Percentiles rank a stretch among this genome's conserved stretches.
phyloP scores from a whole-genome alignment of 192 early-diverging fungal genomes.

The Cetraspora pellucida region DNA sequence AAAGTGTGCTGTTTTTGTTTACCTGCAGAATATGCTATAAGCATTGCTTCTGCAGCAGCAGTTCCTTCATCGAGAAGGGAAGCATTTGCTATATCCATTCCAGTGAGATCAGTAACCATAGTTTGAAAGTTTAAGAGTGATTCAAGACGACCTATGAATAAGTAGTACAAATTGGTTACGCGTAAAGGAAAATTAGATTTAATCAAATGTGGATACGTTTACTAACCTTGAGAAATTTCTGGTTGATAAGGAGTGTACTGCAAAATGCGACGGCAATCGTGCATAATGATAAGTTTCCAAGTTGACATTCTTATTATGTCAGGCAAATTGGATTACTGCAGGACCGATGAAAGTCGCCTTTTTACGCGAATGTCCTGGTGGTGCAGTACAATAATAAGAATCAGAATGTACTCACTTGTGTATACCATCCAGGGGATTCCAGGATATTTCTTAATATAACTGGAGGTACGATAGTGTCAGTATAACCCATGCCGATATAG shows the following conservation, averaged over 20 bases:
- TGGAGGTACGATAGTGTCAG: slow-evolving; percentile 84
- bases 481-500: slow-evolving; percentile 97
- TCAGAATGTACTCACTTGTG: slow-evolving; percentile 61
- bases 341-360: slow-evolving; percentile 8
- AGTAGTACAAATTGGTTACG: neutral
- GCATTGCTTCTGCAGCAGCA: slow-evolving; percentile 97
- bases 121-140: slow-evolving; percentile 98
- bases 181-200: neutral
- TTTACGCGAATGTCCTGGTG: slow-evolving; percentile 12
- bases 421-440: slow-evolving; percentile 99
- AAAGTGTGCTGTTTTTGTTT: slow-evolving; percentile 85
- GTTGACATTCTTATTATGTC: neutral
- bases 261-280: slow-evolving; percentile 32
- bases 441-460: slow-evolving; percentile 96
- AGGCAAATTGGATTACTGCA: neutral
- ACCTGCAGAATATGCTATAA: slow-evolving; percentile 76
- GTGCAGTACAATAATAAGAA: neutral
- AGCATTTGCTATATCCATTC: slow-evolving; percentile 95
- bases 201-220: neutral
- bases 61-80: slow-evolving; percentile 99
- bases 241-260: slow-evolving; percentile 99
- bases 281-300: slow-evolving; percentile 19
- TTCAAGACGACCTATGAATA: slow-evolving; percentile 74
- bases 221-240: slow-evolving; percentile 89
- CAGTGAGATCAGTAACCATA: slow-evolving; percentile 93